Percentiles rank a stretch among this genome's conserved stretches.
Conservation (phyloP, 352 stramenopile genomes). For the Phytopythium litorale region DNA sequence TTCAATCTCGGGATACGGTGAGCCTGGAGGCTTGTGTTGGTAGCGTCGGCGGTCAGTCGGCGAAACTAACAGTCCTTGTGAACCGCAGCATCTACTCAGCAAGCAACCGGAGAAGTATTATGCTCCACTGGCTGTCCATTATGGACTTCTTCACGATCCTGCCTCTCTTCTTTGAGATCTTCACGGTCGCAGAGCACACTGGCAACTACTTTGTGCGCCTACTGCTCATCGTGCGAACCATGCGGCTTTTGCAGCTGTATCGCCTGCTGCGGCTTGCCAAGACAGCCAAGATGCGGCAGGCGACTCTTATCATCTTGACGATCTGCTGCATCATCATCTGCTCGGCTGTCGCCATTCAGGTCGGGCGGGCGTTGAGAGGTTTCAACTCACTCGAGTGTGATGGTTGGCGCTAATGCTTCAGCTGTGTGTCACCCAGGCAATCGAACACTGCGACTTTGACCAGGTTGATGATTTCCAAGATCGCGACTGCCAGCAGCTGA, state of each 20-base stretch:
- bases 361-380: constrained; percentile 11
- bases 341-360: constrained; percentile 49
- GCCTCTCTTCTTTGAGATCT: constrained; percentile 35
- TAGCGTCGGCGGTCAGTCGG: background rate
- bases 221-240: constrained; percentile 60
- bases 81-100: constrained; percentile 53
- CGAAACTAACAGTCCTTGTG: background rate
- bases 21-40: background rate
- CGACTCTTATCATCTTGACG: constrained; percentile 46
- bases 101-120: constrained; percentile 50
- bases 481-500: constrained; percentile 57
- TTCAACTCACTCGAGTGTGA: background rate
- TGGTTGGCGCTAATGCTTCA: background rate
- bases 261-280: constrained; percentile 54
- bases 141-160: constrained; percentile 47
- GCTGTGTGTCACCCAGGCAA: constrained; percentile 26
- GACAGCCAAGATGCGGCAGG: constrained; percentile 51
- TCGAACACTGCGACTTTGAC: constrained; percentile 53
- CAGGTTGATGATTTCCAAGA: constrained; percentile 9
- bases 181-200: constrained; percentile 22
- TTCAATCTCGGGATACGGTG: constrained; percentile 45
- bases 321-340: constrained; percentile 64
- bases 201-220: constrained; percentile 44
- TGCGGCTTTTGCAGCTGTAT: constrained; percentile 60
- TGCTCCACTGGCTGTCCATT: constrained; percentile 59